Evolutionary conservation across 2,329 filamentous ascomycete species (phyloP), one percentile per base, ranked within the genome.

Genomic region (Stagonosporopsis chrysanthemi): DNA sequence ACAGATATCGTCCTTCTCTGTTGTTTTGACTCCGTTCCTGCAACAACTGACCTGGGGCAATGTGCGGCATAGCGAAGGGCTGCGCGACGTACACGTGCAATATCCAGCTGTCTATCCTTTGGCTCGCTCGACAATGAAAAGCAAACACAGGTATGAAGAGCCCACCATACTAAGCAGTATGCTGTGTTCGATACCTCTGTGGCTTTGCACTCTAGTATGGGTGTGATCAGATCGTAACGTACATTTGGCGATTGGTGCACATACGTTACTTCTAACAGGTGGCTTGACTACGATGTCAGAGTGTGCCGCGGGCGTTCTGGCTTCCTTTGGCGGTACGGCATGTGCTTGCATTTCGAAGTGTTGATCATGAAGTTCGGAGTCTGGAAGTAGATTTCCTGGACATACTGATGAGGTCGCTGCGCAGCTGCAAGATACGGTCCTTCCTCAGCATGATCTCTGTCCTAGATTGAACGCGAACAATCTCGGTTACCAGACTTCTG

Each of bases 81-180:
- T 6, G 17, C 50, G 35, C 9, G 33, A 44, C 11, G 26, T 7
- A 56, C 17, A 7, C 19, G 39, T 17, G 26, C 40, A 23, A 41
- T 45, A 6, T 11, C 28, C 31, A 48, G 19, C 12, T 39, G 17
- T 24, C 40, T 41, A 19, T 49, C 39, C 17, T 41, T 24, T 2
- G 43, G 29, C 52, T 55, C 44, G 28, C 52, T 49, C 17, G 40
- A 43, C 11, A 33, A 12, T n/a, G 39, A 12, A 17, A 31, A 15
- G 43, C 39, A 44, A 15, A 26, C 6, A 33, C 9, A 29, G 3
- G 17, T 38, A n/a, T 17, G 17, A 6, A 48, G 15, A 11, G 23
- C 12, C 26, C 24, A 23, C 38, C 38, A 43, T 47, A 24, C 11
- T 29, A 43, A 29, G 11, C 24, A 31, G 4, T 23, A 47, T 8